A percentile compares a stretch with the other conserved stretches of the same genome.
Evolutionary conservation across 2,329 filamentous ascomycete genomes (phyloP).

Genomic region (Fusarium staphyleae): DNA sequence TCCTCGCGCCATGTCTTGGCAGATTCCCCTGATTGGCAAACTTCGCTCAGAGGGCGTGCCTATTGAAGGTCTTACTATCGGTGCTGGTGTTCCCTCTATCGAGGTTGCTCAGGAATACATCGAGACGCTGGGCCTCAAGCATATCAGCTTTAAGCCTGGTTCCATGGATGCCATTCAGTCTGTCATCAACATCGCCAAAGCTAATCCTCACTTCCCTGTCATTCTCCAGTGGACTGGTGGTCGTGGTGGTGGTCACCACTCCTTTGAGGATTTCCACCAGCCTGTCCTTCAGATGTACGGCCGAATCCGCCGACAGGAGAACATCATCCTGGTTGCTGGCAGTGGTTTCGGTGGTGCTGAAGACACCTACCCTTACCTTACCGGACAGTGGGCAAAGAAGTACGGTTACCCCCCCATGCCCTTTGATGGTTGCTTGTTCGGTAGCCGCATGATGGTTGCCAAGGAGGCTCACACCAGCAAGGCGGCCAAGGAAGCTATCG

Average conservation of each 20-base stretch:
- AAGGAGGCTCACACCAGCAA: constrained; percentile 90
- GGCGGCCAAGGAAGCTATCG: constrained; percentile 88
- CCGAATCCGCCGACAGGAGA: constrained; percentile 82
- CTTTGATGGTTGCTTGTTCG: constrained; percentile 90
- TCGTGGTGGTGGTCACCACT: constrained; percentile 92
- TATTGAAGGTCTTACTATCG: constrained; percentile 91
- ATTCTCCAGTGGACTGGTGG: constrained; percentile 95
- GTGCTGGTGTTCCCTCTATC: constrained; percentile 90
- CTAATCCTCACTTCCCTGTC: constrained; percentile 92
- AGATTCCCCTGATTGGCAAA: constrained; percentile 83
- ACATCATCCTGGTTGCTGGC: constrained; percentile 87
- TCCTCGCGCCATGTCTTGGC: constrained; percentile 89
- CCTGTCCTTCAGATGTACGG: constrained; percentile 91
- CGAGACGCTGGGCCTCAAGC: constrained; percentile 88
- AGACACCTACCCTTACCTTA: constrained; percentile 92
- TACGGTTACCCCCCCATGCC: constrained; percentile 93
- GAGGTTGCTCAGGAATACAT: constrained; percentile 95
- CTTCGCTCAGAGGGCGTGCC: constrained; percentile 85
- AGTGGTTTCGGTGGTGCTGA: constrained; percentile 91
- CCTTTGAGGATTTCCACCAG: constrained; percentile 93
- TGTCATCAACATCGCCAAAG: constrained; percentile 91
- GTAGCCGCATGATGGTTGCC: constrained; percentile 92
- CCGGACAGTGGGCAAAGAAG: constrained; percentile 84
- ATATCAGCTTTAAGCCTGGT: constrained; percentile 94
- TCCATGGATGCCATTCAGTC: constrained; percentile 87